These are phyloP conservation scores for Solanum bulbocastanum DNA, from an alignment of 257 asterid species.

Conservation along the genomic window DNA sequence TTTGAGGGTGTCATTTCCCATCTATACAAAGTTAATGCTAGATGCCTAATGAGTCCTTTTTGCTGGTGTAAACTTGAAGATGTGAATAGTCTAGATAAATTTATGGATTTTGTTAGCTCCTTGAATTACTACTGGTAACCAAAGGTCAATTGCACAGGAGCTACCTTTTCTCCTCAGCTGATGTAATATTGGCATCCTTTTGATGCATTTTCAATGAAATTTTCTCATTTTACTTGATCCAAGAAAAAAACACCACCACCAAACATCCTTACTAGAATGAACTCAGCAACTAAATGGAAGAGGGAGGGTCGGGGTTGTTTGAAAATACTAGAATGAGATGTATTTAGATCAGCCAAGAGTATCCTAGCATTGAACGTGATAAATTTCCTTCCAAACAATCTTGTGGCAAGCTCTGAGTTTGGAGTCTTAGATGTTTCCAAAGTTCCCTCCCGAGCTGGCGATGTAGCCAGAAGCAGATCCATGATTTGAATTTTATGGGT, in stretches of 20 bases:
- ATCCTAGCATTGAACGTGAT: not conserved
- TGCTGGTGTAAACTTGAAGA: not conserved
- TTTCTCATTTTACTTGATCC: not conserved
- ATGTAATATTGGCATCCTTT: not conserved
- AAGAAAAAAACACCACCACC: not conserved
- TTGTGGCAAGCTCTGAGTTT: not conserved
- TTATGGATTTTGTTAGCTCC: not conserved
- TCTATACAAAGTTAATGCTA: not conserved
- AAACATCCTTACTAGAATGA: not conserved
- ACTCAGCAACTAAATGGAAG: not conserved
- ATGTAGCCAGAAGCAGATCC: not conserved
- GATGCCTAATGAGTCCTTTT: not conserved
- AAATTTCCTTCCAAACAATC: not conserved
- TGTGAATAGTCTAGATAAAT: not conserved
- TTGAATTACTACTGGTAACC: not conserved
- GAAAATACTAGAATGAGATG: not conserved
- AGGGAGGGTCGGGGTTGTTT: not conserved
- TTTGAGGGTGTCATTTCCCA: not conserved
- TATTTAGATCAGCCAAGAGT: not conserved
- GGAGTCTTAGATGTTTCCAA: not conserved
- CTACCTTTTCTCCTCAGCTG: not conserved
- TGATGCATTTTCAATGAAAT: not conserved
- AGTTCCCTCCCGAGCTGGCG: not conserved
- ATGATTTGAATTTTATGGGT: not conserved
- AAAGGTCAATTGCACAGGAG: not conserved